phyloP scores from a whole-genome alignment of 768 basidiomycete species.

The Trametopsis cervina region DNA sequence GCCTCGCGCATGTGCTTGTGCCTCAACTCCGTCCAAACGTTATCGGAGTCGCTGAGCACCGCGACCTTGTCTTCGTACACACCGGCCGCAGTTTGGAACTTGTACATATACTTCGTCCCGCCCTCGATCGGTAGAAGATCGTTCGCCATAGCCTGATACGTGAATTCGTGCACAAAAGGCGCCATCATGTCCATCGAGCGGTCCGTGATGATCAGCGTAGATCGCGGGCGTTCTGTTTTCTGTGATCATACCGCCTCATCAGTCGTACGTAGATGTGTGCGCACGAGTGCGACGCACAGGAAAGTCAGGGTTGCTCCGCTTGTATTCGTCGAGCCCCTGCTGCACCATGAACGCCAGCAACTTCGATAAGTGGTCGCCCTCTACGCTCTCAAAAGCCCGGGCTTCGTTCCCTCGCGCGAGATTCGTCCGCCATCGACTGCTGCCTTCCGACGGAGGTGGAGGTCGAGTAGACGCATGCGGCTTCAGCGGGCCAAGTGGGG shows the following conservation, averaged over 20 bases:
- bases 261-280: not conserved
- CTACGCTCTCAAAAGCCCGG: conserved; percentile 60
- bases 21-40: conserved; percentile 86
- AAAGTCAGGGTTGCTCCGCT: conserved; percentile 79
- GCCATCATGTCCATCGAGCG: conserved; percentile 92
- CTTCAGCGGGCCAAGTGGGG: conserved; percentile 79
- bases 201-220: conserved; percentile 87
- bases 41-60: conserved; percentile 77
- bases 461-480: conserved; percentile 58
- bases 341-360: conserved; percentile 85
- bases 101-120: conserved; percentile 87
- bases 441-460: conserved; percentile 52
- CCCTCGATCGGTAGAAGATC: conserved; percentile 87
- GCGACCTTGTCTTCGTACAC: conserved; percentile 85
- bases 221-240: conserved; percentile 66
- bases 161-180: conserved; percentile 94
- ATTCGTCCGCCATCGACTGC: conserved; percentile 73
- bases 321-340: conserved; percentile 77
- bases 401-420: conserved; percentile 68
- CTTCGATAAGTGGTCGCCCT: conserved; percentile 73
- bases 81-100: conserved; percentile 86
- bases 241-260: conserved; percentile 20
- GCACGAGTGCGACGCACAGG: conserved; percentile 47
- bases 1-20: conserved; percentile 99
- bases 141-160: conserved; percentile 98